Evolutionary conservation across 768 basidiomycete species (phyloP).

Genomic region (Suillus hirtellus): DNA sequence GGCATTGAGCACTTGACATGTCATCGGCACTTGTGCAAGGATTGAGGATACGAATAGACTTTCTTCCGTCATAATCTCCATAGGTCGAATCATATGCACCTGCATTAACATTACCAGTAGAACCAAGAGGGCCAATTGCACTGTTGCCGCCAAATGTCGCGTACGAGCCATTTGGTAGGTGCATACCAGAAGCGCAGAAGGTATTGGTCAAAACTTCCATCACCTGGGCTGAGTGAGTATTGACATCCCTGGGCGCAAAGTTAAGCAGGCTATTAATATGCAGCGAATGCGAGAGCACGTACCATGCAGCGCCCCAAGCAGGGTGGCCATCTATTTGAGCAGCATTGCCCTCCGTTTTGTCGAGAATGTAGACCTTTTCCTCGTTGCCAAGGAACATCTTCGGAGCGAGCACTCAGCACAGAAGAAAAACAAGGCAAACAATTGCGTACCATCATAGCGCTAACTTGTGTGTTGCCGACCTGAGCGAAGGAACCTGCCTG

Average conservation of each 20-base stretch:
- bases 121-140: conserved; percentile 67
- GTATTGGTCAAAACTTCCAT: conserved; percentile 77
- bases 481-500: conserved; percentile 24
- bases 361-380: conserved; percentile 86
- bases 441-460: conserved; percentile 53
- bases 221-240: conserved; percentile 52
- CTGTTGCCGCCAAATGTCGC: conserved; percentile 78
- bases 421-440: not conserved
- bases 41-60: conserved; percentile 78
- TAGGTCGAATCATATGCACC: conserved; percentile 66
- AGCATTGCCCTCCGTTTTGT: conserved; percentile 83
- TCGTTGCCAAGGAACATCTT: conserved; percentile 74
- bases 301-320: conserved; percentile 76
- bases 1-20: conserved; percentile 51
- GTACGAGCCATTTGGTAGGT: conserved; percentile 77
- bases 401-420: not conserved
- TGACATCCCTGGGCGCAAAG: conserved; percentile 54
- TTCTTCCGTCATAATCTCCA: conserved; percentile 78
- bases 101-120: conserved; percentile 47
- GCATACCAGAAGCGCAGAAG: conserved; percentile 84
- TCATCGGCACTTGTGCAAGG: conserved; percentile 60
- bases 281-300: conserved; percentile 7
- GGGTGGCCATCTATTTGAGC: conserved; percentile 67
- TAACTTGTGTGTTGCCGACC: conserved; percentile 41
- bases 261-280: conserved; percentile 18